These are phyloP conservation scores for Orbilia brochopaga DNA, from an alignment of 2,329 filamentous ascomycete genomes.

Conservation along the genomic window DNA sequence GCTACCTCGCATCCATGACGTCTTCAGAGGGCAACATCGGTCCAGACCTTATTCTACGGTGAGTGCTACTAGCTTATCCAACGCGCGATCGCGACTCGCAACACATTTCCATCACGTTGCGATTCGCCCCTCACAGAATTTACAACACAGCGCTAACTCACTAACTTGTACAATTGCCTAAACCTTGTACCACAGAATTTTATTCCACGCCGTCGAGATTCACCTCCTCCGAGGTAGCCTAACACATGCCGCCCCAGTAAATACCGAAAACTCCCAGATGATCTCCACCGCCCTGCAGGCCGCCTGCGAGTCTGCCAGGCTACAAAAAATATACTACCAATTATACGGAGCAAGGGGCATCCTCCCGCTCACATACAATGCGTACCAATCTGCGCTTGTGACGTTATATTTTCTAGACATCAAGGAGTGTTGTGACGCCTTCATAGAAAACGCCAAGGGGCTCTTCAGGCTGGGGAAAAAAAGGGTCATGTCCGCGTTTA, in stretches of 20 bases:
- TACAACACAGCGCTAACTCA: background rate
- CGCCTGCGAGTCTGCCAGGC: conserved; percentile 16
- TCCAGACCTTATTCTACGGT: conserved; percentile 27
- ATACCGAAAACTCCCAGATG: conserved; percentile 29
- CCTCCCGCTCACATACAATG: conserved; percentile 29
- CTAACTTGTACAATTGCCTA: background rate
- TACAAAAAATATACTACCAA: conserved; percentile 34
- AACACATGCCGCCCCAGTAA: conserved; percentile 18
- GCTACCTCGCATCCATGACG: conserved; percentile 21
- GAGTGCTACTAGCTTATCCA: background rate
- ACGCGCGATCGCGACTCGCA: background rate
- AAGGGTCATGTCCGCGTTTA: conserved; percentile 27
- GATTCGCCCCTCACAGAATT: background rate
- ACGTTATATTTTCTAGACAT: conserved; percentile 39
- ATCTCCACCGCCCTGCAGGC: conserved; percentile 13
- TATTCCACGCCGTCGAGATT: conserved; percentile 34
- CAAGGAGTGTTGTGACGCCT: conserved; percentile 23
- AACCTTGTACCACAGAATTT: conserved; percentile 17
- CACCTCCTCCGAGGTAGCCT: conserved; percentile 36
- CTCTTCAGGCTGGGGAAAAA: conserved; percentile 29
- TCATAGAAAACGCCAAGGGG: conserved; percentile 29
- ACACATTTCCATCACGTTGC: background rate
- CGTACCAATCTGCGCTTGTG: conserved; percentile 30
- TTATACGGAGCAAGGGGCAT: conserved; percentile 34
- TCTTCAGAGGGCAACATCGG: conserved; percentile 17